phyloP scores from a whole-genome alignment of 345 rosid genomes.

The Cardamine chenopodiifolia region DNA sequence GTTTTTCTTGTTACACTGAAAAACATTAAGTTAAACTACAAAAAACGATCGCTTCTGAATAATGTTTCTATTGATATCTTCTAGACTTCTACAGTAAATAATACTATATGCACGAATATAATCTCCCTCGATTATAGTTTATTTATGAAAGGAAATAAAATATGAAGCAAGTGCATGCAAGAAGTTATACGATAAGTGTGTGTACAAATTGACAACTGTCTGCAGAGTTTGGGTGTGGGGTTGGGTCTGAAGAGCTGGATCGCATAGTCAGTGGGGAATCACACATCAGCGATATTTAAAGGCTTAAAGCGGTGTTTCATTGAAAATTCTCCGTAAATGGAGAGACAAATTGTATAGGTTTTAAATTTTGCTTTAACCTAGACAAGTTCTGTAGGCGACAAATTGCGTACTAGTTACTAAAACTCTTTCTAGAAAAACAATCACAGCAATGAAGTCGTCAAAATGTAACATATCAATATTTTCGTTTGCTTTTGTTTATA shows the following conservation, averaged over 20 bases:
- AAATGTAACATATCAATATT: not conserved
- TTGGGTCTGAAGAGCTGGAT: constrained; percentile 29
- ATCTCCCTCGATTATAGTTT: not conserved
- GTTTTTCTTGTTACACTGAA: not conserved
- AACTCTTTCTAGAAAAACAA: not conserved
- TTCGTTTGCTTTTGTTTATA: not conserved
- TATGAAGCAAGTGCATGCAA: constrained; percentile 7
- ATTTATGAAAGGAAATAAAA: not conserved
- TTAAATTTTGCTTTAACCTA: constrained; percentile 7
- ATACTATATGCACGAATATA: not conserved
- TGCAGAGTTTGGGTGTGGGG: constrained; percentile 2
- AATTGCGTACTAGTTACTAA: constrained; percentile 3
- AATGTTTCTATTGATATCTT: not conserved
- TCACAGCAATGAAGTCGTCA: not conserved
- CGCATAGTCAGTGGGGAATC: constrained; percentile 2
- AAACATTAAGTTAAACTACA: not conserved
- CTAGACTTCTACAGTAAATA: not conserved
- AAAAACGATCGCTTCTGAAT: not conserved
- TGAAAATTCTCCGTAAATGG: constrained; percentile 21
- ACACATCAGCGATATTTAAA: constrained; percentile 6
- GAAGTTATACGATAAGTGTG: not conserved
- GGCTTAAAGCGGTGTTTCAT: not conserved
- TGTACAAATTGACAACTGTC: not conserved
- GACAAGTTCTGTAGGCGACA: not conserved
- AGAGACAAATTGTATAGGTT: constrained; percentile 17